A percentile compares a stretch with the other conserved stretches of the same genome.
These are phyloP conservation scores for Xylaria sp. DNA, from an alignment of 2,329 filamentous ascomycete genomes.

Conservation along the genomic window DNA sequence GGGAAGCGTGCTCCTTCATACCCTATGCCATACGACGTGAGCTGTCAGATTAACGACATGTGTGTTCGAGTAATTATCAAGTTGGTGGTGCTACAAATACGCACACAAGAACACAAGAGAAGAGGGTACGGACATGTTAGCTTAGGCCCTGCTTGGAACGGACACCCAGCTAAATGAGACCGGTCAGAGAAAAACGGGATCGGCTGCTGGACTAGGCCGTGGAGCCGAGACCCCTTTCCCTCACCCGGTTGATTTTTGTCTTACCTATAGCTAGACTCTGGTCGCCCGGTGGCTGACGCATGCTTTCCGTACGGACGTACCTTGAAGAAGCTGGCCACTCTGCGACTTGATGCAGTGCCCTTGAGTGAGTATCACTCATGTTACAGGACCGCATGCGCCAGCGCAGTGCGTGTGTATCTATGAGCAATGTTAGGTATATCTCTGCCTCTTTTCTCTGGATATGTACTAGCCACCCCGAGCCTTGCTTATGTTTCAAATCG, in stretches of 20 bases:
- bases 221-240: conserved; percentile 35
- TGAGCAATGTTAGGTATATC: conserved; percentile 9
- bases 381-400: conserved; percentile 26
- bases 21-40: conserved; percentile 35
- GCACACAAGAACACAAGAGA: conserved; percentile 19
- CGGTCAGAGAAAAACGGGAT: conserved; percentile 36
- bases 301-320: conserved; percentile 35
- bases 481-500: conserved; percentile 1
- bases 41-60: conserved; percentile 39
- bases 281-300: conserved; percentile 29
- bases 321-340: conserved; percentile 22
- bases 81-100: conserved; percentile 13
- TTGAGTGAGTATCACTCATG: conserved; percentile 13
- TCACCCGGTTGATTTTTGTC: conserved; percentile 23
- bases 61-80: conserved; percentile 25
- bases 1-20: conserved; percentile 29
- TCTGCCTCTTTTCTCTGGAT: conserved; percentile 10
- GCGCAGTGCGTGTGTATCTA: conserved; percentile 13
- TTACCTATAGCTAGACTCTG: conserved; percentile 20
- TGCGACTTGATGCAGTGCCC: conserved; percentile 27
- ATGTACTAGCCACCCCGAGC: neutral
- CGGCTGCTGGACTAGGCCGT: conserved; percentile 30
- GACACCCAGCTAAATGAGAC: conserved; percentile 30
- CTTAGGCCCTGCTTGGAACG: conserved; percentile 4
- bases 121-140: conserved; percentile 5